Evolutionary conservation across 352 stramenopile species (phyloP).

Genomic region (Phytophthora lateralis): DNA sequence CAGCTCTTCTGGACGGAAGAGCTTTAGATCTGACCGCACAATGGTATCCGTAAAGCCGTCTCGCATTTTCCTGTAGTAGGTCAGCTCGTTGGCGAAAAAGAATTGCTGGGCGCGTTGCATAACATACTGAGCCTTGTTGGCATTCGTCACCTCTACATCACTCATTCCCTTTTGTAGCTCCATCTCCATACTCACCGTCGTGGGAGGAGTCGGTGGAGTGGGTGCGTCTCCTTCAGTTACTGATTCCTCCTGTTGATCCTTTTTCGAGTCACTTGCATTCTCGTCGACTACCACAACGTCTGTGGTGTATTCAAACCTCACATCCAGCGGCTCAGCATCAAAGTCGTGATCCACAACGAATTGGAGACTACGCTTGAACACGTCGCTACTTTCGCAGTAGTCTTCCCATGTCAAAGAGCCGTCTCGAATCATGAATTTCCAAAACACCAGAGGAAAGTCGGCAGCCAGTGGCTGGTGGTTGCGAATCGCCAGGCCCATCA

Average conservation of each 20-base stretch:
- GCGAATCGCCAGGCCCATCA: constrained; percentile 73
- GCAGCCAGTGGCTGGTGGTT: constrained; percentile 69
- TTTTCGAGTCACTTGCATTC: constrained; percentile 13
- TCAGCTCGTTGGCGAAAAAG: constrained; percentile 65
- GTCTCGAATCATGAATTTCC: constrained; percentile 67
- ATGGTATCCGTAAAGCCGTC: constrained; percentile 72
- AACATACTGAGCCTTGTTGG: constrained; percentile 74
- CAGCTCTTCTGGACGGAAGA: constrained; percentile 67
- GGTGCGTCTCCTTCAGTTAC: constrained; percentile 9
- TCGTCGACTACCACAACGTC: constrained; percentile 45
- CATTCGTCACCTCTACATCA: constrained; percentile 57
- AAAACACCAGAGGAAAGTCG: constrained; percentile 67
- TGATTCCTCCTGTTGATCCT: constrained; percentile 17
- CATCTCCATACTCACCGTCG: constrained; percentile 60
- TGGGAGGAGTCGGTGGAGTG: constrained; percentile 2
- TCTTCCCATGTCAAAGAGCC: constrained; percentile 56
- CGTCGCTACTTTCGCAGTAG: constrained; percentile 59
- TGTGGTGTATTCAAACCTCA: constrained; percentile 72
- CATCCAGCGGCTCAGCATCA: constrained; percentile 50
- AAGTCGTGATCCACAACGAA: constrained; percentile 76
- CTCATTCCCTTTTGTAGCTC: constrained; percentile 49
- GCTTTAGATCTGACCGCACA: constrained; percentile 48
- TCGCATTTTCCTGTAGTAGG: constrained; percentile 64
- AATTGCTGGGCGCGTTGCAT: constrained; percentile 59
- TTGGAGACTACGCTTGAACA: constrained; percentile 67